Percentiles rank a stretch among this genome's conserved stretches.
These are phyloP conservation scores for Microstegium vimineum DNA, from an alignment of 176 grass and related monocot genomes.

Conservation along the genomic window DNA sequence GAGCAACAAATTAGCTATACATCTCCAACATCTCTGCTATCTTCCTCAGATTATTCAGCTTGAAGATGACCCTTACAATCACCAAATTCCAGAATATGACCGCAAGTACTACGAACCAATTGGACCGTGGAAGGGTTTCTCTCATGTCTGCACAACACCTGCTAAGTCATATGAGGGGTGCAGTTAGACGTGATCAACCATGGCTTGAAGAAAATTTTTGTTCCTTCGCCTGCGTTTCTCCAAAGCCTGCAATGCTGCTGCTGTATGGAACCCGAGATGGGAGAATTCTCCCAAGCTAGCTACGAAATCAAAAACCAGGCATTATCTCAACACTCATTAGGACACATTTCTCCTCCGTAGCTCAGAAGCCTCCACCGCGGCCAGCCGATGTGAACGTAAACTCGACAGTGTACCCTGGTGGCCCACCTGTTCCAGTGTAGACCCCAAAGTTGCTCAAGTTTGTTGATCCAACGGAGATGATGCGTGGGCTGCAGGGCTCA, in stretches of 20 bases:
- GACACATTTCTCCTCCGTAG: constrained; percentile 77
- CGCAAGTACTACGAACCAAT: constrained; percentile 81
- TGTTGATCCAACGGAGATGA: constrained; percentile 81
- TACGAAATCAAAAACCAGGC: constrained; percentile 92
- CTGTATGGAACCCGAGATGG: constrained; percentile 61
- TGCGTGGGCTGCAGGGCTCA: constrained; percentile 72
- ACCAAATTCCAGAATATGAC: constrained; percentile 48
- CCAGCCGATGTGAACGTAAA: constrained; percentile 82
- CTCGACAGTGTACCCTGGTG: constrained; percentile 84
- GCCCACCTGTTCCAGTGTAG: constrained; percentile 76
- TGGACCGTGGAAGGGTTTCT: constrained; percentile 75
- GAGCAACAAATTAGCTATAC: constrained; percentile 91
- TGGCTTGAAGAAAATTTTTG: constrained; percentile 84
- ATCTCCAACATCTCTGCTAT: constrained; percentile 88
- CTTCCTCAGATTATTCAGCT: constrained; percentile 85
- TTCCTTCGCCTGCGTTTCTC: constrained; percentile 80
- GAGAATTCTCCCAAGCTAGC: constrained; percentile 78
- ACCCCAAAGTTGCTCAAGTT: constrained; percentile 81
- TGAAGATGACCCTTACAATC: constrained; percentile 51
- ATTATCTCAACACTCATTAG: constrained; percentile 93
- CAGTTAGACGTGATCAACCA: constrained; percentile 61
- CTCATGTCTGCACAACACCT: constrained; percentile 85
- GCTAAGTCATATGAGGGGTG: constrained; percentile 81
- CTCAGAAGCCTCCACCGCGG: constrained; percentile 61
- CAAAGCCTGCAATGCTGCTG: constrained; percentile 47